These are phyloP conservation scores for Nissolia schottii DNA, from an alignment of 306 rosid species.

Conservation along the genomic window DNA sequence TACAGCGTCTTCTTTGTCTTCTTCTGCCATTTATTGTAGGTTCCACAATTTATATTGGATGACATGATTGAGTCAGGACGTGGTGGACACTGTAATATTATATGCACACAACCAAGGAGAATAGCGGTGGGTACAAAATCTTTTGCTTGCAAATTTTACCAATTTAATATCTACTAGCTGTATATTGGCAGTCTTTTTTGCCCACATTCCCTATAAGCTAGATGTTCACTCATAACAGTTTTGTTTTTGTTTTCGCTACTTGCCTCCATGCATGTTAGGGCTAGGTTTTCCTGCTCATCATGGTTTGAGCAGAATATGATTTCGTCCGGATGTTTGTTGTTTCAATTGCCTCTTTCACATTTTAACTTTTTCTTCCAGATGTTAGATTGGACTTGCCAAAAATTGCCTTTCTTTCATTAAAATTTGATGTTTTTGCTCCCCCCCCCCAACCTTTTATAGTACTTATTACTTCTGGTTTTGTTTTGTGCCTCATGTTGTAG, in stretches of 20 bases:
- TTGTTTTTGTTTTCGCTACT: not conserved
- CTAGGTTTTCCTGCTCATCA: not conserved
- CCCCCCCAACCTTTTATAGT: too few species aligned
- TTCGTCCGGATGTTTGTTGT: not conserved
- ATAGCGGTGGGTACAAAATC: slow-evolving; percentile 69
- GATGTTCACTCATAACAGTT: not conserved
- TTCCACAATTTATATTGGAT: slow-evolving; percentile 94
- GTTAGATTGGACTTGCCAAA: slow-evolving; percentile 1
- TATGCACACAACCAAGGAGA: slow-evolving; percentile 98
- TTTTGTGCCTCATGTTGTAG: slow-evolving; percentile 35
- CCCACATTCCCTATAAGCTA: not conserved
- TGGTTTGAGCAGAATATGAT: not conserved
- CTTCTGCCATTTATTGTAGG: slow-evolving; percentile 47
- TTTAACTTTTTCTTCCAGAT: not conserved
- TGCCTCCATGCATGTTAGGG: not conserved
- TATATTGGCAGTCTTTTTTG: not conserved
- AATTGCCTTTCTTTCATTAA: not conserved
- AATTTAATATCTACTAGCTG: slow-evolving; percentile 14
- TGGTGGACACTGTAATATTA: slow-evolving; percentile 78
- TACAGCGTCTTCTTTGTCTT: not conserved
- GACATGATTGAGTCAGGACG: slow-evolving; percentile 73
- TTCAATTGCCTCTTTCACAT: not conserved
- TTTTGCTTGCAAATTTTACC: slow-evolving; percentile 5
- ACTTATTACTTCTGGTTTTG: slow-evolving; percentile 3
- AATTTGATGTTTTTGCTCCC: not conserved